phyloP scores from a whole-genome alignment of 1,284 basidiomycete genomes.

The Microbotryum lychnidis-dioicae region DNA sequence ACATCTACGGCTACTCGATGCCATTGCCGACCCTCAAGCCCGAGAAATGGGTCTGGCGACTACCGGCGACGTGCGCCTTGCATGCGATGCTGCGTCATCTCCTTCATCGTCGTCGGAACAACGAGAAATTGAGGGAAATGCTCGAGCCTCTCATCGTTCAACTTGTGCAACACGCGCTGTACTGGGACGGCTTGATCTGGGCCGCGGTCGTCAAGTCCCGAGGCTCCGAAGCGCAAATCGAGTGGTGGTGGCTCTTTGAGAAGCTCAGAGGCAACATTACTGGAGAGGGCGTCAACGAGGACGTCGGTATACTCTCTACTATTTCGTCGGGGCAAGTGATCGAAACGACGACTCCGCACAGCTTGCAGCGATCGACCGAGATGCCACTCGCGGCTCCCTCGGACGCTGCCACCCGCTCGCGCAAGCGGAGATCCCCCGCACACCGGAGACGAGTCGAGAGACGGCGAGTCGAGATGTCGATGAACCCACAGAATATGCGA shows the following conservation, averaged over 20 bases:
- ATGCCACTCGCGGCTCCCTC: too few species aligned
- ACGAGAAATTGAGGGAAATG: background rate
- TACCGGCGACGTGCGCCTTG: conserved; percentile 18
- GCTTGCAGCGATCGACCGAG: too few species aligned
- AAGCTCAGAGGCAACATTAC: background rate
- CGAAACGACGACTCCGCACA: too few species aligned
- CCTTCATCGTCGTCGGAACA: background rate
- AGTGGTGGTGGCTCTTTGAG: conserved; percentile 10
- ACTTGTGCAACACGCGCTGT: conserved; percentile 19
- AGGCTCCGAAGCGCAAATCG: background rate
- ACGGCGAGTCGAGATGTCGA: background rate
- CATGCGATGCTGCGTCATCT: conserved; percentile 18
- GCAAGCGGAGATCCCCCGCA: too few species aligned
- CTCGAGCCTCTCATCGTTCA: conserved; percentile 15
- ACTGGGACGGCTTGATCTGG: conserved; percentile 23
- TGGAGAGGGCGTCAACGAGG: background rate
- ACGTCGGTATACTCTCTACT: background rate
- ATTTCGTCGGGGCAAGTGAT: background rate
- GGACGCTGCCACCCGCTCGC: background rate
- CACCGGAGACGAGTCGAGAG: background rate
- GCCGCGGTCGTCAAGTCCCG: background rate
- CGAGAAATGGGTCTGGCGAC: conserved; percentile 27
- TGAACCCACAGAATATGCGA: too few species aligned
- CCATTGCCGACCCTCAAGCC: conserved; percentile 5
- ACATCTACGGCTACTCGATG: background rate